A percentile compares a stretch with the other conserved stretches of the same genome.
Conservation (phyloP, 345 rosid genomes). For the Mercurialis annua region DNA sequence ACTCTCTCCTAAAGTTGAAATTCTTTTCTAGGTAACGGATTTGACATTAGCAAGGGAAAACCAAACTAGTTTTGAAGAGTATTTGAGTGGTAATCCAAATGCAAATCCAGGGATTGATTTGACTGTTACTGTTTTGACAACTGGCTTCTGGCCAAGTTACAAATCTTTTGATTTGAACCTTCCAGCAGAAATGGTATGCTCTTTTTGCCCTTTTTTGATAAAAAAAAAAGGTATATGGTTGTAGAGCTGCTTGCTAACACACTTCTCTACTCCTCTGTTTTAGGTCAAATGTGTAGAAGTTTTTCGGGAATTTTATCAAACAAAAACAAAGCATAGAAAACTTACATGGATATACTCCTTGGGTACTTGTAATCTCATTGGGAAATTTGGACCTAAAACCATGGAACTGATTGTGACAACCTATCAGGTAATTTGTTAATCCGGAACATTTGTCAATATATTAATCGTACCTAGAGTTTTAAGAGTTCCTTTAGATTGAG, state of each 20-base stretch:
- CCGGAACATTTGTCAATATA: background rate
- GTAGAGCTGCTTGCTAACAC: slow-evolving; percentile 9
- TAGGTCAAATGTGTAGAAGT: slow-evolving; percentile 46
- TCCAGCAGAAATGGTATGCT: slow-evolving; percentile 32
- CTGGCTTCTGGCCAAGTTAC: slow-evolving; percentile 40
- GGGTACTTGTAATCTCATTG: slow-evolving; percentile 59
- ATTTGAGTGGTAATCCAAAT: slow-evolving; percentile 24
- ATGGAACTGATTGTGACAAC: slow-evolving; percentile 59
- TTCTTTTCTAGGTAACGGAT: slow-evolving; percentile 27
- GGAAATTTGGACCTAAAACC: slow-evolving; percentile 54
- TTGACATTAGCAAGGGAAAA: slow-evolving; percentile 35
- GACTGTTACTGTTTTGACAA: slow-evolving; percentile 33
- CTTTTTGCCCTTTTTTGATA: background rate
- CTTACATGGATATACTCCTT: slow-evolving; percentile 69
- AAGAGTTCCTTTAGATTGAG: slow-evolving; percentile 1
- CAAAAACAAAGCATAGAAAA: slow-evolving; percentile 50
- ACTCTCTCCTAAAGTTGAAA: background rate
- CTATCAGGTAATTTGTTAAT: slow-evolving; percentile 26
- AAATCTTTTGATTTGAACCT: slow-evolving; percentile 38
- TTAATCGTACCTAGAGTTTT: background rate
- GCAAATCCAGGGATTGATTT: slow-evolving; percentile 36
- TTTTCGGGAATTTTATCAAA: slow-evolving; percentile 53
- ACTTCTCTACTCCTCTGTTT: slow-evolving; percentile 5
- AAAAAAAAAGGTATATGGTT: background rate
- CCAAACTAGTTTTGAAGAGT: slow-evolving; percentile 31